Percentiles rank a stretch among this genome's conserved stretches.
These are phyloP conservation scores for Pythium phragmiticola DNA, from an alignment of 352 stramenopile species.

Conservation along the genomic window DNA sequence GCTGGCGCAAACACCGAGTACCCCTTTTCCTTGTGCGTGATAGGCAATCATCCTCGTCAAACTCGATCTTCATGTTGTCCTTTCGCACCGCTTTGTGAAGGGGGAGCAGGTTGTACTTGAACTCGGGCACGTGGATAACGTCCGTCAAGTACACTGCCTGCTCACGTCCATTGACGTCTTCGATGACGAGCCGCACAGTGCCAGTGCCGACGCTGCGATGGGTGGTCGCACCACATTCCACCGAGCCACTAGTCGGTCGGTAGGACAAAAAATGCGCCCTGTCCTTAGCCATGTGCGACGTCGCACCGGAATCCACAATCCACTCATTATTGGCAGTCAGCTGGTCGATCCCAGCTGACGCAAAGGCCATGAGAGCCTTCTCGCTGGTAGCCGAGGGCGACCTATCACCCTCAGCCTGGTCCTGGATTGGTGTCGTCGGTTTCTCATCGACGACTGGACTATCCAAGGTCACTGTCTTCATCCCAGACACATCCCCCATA, in stretches of 20 bases:
- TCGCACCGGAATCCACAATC: slow-evolving; percentile 12
- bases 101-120: slow-evolving; percentile 14
- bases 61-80: slow-evolving; percentile 10
- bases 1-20: slow-evolving; percentile 11
- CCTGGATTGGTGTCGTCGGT: not conserved
- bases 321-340: not conserved
- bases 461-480: not conserved
- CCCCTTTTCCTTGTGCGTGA: slow-evolving; percentile 16
- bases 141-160: not conserved
- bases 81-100: slow-evolving; percentile 5
- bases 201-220: slow-evolving; percentile 13
- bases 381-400: not conserved
- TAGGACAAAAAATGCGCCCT: not conserved
- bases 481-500: not conserved
- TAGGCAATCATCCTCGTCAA: slow-evolving; percentile 15
- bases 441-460: not conserved
- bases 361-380: slow-evolving; percentile 2
- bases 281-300: slow-evolving; percentile 4
- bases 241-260: not conserved
- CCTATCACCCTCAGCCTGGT: too few species aligned
- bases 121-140: slow-evolving; percentile 12
- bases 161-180: not conserved
- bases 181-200: not conserved
- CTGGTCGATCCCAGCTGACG: not conserved
- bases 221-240: slow-evolving; percentile 8